These are phyloP conservation scores for Mycotypha africana DNA, from an alignment of 371 early-diverging fungal species.

Conservation along the genomic window DNA sequence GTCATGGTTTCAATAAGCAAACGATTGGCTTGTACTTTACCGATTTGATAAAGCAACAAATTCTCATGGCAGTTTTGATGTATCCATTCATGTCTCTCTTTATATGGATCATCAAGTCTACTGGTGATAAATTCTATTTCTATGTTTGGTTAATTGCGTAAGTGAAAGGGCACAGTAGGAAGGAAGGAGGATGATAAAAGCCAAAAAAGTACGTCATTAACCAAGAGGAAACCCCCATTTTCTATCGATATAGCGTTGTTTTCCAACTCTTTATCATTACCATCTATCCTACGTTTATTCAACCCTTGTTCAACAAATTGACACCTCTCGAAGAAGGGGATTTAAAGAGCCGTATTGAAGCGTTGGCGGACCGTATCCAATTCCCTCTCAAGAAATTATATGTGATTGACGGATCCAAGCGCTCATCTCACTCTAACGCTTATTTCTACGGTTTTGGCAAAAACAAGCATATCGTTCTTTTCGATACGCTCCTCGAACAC, in stretches of 20 bases:
- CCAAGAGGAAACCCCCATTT: no score
- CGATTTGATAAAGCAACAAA: constrained; percentile 76
- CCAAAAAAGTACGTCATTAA: background rate
- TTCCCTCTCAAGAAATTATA: constrained; percentile 96
- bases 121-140: constrained; percentile 84
- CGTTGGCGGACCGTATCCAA: constrained; percentile 76
- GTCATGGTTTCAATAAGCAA: constrained; percentile 97
- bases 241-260: constrained; percentile 46
- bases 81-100: constrained; percentile 78
- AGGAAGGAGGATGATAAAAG: background rate
- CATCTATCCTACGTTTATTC: constrained; percentile 93
- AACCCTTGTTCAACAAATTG: constrained; percentile 97
- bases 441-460: constrained; percentile 97
- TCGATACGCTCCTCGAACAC: constrained; percentile 92
- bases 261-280: constrained; percentile 89
- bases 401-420: constrained; percentile 94
- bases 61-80: constrained; percentile 69
- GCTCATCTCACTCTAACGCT: constrained; percentile 95
- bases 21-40: constrained; percentile 77
- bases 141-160: constrained; percentile 89
- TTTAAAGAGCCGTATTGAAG: constrained; percentile 81
- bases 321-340: constrained; percentile 85
- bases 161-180: constrained; percentile 11
- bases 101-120: constrained; percentile 75
- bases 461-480: constrained; percentile 97